A percentile compares a stretch with the other conserved stretches of the same genome.
These are phyloP conservation scores for Cutaneotrichosporon sp. DNA, from an alignment of 1,284 basidiomycete species.

Conservation along the genomic window DNA sequence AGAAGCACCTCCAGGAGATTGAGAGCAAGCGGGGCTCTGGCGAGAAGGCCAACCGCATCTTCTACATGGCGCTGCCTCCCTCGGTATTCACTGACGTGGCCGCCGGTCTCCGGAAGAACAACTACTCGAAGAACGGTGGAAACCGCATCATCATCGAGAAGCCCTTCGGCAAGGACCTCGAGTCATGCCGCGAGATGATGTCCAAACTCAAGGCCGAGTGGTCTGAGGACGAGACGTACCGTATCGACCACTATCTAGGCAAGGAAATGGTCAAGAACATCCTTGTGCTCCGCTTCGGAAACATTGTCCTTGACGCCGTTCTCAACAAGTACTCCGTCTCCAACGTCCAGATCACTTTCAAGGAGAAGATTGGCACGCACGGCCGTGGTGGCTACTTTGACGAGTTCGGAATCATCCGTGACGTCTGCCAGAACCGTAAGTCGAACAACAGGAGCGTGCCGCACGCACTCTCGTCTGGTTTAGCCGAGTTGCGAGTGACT, in stretches of 20 bases:
- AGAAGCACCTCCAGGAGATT: conserved; percentile 68
- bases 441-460: too few species aligned
- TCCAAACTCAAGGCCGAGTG: conserved; percentile 74
- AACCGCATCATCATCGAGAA: conserved; percentile 95
- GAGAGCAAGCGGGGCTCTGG: conserved; percentile 59
- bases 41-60: conserved; percentile 61
- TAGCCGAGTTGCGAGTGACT: conserved; percentile 3
- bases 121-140: conserved; percentile 65
- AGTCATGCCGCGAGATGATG: conserved; percentile 77
- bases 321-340: conserved; percentile 93
- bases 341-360: conserved; percentile 97
- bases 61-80: conserved; percentile 92
- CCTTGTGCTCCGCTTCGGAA: conserved; percentile 88
- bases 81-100: conserved; percentile 87
- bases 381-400: conserved; percentile 97
- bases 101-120: conserved; percentile 71
- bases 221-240: conserved; percentile 93
- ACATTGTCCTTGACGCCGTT: conserved; percentile 73
- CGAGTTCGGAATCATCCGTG: conserved; percentile 95
- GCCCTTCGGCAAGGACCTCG: conserved; percentile 90
- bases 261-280: conserved; percentile 99
- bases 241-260: conserved; percentile 95
- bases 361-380: conserved; percentile 95
- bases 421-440: conserved; percentile 93
- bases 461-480: not conserved